phyloP scores from a whole-genome alignment of 176 grass and related monocot genomes.

The Elymus sibiricus region DNA sequence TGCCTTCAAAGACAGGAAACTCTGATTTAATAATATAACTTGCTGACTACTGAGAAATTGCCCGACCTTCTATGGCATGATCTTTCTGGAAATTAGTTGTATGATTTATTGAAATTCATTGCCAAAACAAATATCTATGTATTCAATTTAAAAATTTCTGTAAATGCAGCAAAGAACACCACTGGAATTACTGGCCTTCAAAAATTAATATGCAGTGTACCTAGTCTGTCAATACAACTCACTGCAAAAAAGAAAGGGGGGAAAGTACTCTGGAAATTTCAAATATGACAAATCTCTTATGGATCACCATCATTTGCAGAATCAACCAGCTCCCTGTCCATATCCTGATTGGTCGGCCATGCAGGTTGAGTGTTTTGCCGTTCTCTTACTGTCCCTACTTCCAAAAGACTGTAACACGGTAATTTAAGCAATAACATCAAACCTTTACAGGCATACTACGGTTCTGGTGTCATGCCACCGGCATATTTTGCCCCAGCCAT shows the following conservation, averaged over 20 bases:
- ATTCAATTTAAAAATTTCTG: neutral
- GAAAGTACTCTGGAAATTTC: neutral
- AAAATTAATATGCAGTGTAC: neutral
- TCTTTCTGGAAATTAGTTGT: neutral
- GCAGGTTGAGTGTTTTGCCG: constrained; percentile 50
- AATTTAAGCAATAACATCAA: neutral
- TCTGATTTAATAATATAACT: neutral
- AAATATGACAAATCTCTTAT: constrained; percentile 1
- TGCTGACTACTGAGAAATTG: neutral
- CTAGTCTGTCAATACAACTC: neutral
- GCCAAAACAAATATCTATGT: neutral
- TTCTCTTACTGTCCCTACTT: neutral
- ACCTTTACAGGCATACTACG: constrained; percentile 79
- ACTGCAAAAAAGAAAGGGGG: neutral
- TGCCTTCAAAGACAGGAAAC: constrained; percentile 4
- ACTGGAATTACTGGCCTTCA: neutral
- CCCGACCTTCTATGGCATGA: neutral
- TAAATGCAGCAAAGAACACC: neutral
- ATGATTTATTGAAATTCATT: neutral
- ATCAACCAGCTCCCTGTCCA: constrained; percentile 58
- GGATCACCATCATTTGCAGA: constrained; percentile 40
- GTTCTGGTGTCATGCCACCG: constrained; percentile 66
- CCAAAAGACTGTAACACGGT: neutral
- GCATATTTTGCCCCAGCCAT: constrained; percentile 66
- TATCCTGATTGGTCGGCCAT: constrained; percentile 89